Percentiles rank a stretch among this genome's conserved stretches.
Conservation (phyloP, 2,329 filamentous ascomycete species). For the Xylaria digitata region DNA sequence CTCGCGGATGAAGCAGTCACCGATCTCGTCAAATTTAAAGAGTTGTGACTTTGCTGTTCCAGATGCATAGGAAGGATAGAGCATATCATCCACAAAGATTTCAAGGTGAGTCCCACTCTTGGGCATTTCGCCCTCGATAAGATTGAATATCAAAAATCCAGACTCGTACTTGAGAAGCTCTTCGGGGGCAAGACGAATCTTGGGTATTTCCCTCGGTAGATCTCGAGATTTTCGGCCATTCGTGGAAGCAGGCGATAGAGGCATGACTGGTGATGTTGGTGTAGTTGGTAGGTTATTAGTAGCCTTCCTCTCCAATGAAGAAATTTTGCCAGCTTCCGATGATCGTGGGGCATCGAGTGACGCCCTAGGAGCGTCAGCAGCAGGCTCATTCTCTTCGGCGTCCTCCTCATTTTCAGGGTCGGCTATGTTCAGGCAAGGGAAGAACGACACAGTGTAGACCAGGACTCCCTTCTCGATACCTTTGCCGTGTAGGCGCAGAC, state of each 20-base stretch:
- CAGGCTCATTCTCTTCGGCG: constrained; percentile 53
- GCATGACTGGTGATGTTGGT: constrained; percentile 54
- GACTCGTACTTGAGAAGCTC: constrained; percentile 89
- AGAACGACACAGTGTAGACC: constrained; percentile 88
- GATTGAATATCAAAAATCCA: constrained; percentile 91
- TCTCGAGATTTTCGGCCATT: constrained; percentile 61
- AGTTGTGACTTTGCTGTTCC: constrained; percentile 76
- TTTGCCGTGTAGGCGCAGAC: constrained; percentile 79
- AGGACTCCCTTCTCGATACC: constrained; percentile 82
- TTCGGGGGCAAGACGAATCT: constrained; percentile 80
- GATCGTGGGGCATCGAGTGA: constrained; percentile 53
- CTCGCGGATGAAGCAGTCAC: constrained; percentile 95
- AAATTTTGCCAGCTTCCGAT: constrained; percentile 59
- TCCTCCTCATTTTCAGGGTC: constrained; percentile 88
- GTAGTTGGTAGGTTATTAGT: constrained; percentile 46
- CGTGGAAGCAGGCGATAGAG: constrained; percentile 55
- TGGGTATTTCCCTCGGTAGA: constrained; percentile 70
- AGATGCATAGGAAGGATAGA: constrained; percentile 88
- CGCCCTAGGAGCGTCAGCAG: constrained; percentile 38
- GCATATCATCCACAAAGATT: constrained; percentile 92
- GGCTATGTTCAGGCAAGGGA: constrained; percentile 84
- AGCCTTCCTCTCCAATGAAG: constrained; percentile 51
- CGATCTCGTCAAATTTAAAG: constrained; percentile 88
- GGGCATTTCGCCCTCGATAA: constrained; percentile 88
- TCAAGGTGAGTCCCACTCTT: constrained; percentile 82